phyloP scores from a whole-genome alignment of 768 basidiomycete genomes.

The Russula earlei region DNA sequence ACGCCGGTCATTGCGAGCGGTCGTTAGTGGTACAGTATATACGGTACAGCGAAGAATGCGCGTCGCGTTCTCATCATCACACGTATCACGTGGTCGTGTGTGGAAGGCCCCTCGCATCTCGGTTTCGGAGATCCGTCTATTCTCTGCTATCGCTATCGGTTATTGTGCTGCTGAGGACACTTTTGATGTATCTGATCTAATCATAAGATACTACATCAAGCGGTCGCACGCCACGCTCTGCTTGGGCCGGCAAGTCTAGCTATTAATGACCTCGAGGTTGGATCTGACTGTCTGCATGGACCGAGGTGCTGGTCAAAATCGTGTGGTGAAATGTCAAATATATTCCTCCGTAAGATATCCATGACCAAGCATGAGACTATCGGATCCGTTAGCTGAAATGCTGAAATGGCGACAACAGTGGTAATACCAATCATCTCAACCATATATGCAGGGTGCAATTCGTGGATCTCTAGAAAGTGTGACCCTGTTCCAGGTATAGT shows the following conservation, averaged over 20 bases:
- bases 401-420: neutral
- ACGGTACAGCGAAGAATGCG: neutral
- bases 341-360: constrained; percentile 18
- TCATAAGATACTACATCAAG: neutral
- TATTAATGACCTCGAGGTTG: constrained; percentile 7
- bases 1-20: neutral
- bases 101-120: neutral
- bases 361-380: constrained; percentile 18
- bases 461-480: constrained; percentile 4
- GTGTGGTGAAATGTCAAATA: constrained; percentile 9
- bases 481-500: constrained; percentile 8
- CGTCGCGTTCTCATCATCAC: constrained; percentile 1
- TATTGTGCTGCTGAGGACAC: neutral
- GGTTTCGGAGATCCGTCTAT: neutral
- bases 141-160: neutral
- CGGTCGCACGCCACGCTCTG: neutral
- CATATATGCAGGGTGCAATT: constrained; percentile 1
- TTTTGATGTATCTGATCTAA: neutral
- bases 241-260: constrained; percentile 7
- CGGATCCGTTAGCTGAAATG: neutral
- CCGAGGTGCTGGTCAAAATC: constrained; percentile 16
- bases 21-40: neutral
- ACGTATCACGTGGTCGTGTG: constrained; percentile 14
- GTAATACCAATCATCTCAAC: constrained; percentile 17
- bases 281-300: constrained; percentile 11